A percentile compares a stretch with the other conserved stretches of the same genome.
Conservation (phyloP, 1,139 yeast genomes). For the Debaryomycetaceae sp. region DNA sequence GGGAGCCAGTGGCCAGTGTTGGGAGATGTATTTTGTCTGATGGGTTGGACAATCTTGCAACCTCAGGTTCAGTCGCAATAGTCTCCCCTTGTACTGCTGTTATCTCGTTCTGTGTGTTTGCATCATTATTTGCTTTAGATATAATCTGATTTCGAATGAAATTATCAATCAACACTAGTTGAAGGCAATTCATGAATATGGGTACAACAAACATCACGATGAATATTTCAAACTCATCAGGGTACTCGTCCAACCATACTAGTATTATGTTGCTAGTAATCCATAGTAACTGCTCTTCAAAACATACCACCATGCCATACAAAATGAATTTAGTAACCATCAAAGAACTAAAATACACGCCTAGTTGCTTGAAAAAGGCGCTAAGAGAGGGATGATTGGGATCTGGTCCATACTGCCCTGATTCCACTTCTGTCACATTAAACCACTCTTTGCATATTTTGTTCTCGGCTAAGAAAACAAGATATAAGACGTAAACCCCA, state of each 20-base stretch:
- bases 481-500: conserved; percentile 80
- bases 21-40: background rate
- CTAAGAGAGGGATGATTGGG: conserved; percentile 56
- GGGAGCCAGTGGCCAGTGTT: background rate
- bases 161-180: conserved; percentile 81
- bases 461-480: conserved; percentile 48
- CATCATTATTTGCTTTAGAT: conserved; percentile 16
- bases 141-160: conserved; percentile 60
- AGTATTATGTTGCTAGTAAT: conserved; percentile 45
- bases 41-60: background rate
- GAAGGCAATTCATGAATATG: conserved; percentile 77
- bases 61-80: background rate
- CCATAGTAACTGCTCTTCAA: conserved; percentile 41
- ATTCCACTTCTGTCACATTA: conserved; percentile 53
- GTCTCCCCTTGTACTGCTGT: background rate
- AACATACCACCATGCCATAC: conserved; percentile 37
- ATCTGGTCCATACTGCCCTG: conserved; percentile 76
- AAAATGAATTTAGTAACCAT: conserved; percentile 60
- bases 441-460: conserved; percentile 33
- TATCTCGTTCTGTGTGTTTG: background rate
- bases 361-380: conserved; percentile 72
- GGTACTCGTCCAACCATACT: conserved; percentile 78
- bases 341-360: conserved; percentile 61
- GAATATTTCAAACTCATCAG: conserved; percentile 72
- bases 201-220: conserved; percentile 85